Conservation (phyloP, 257 asterid genomes). For the Nicotiana noctiflora region DNA sequence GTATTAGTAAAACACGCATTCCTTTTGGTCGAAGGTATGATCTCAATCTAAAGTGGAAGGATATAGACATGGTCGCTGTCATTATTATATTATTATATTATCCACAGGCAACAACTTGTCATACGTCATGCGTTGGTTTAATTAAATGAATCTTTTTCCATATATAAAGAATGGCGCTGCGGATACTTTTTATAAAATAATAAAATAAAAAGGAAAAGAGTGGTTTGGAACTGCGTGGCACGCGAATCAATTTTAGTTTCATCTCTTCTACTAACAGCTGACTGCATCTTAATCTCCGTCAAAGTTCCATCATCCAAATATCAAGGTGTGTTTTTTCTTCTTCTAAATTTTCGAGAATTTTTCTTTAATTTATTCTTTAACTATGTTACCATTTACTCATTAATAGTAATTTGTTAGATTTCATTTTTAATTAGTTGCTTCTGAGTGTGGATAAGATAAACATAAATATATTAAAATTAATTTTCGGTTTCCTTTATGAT, state of each 20-base stretch:
- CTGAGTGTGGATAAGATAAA: not conserved
- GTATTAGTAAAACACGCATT: no score
- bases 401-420: not conserved
- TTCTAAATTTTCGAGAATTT: not conserved
- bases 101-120: not conserved
- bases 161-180: no score
- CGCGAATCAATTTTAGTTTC: not conserved
- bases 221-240: not conserved
- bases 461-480: not conserved
- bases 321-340: constrained; percentile 30
- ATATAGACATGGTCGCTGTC: not conserved
- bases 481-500: not conserved
- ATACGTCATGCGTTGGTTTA: no score
- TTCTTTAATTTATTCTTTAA: not conserved
- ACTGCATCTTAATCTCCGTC: constrained; percentile 15
- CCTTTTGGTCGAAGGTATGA: not conserved
- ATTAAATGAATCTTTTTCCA: no score
- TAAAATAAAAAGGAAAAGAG: no score
- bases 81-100: no score
- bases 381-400: not conserved
- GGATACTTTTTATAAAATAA: no score
- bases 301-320: constrained; percentile 40
- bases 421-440: not conserved
- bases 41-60: not conserved
- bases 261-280: not conserved